These are phyloP conservation scores for Chiua sp. DNA, from an alignment of 1,284 basidiomycete genomes.

Conservation along the genomic window DNA sequence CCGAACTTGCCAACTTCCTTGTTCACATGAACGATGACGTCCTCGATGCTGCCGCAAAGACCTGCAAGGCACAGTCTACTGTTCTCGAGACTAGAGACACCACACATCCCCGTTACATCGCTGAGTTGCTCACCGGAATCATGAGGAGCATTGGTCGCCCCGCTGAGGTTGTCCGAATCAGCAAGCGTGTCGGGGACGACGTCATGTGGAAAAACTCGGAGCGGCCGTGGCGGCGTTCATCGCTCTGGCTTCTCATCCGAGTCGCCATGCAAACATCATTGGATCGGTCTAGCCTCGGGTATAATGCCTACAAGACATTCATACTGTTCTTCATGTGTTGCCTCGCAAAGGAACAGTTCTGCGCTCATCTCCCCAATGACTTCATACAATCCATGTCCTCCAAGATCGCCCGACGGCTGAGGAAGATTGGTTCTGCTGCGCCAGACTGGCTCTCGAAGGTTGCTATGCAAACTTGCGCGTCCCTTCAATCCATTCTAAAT, in stretches of 20 bases:
- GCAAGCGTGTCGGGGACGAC: conserved; percentile 41
- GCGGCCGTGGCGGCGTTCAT: conserved; percentile 41
- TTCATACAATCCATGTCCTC: conserved; percentile 28
- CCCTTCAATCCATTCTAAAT: conserved; percentile 8
- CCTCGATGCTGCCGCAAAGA: conserved; percentile 6
- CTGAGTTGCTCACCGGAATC: conserved; percentile 39
- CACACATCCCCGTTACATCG: conserved; percentile 37
- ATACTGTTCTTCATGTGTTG: conserved; percentile 44
- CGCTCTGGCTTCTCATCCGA: conserved; percentile 41
- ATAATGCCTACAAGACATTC: conserved; percentile 48
- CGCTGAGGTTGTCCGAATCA: conserved; percentile 26
- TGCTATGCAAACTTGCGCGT: conserved; percentile 1
- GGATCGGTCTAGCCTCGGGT: conserved; percentile 12
- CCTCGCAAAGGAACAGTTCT: conserved; percentile 31
- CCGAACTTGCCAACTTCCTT: conserved; percentile 35
- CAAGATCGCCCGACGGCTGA: conserved; percentile 40
- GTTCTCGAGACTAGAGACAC: conserved; percentile 33
- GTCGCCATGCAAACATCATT: conserved; percentile 47
- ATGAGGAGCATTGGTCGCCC: conserved; percentile 29
- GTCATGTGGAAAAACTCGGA: conserved; percentile 30
- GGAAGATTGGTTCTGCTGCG: conserved; percentile 35
- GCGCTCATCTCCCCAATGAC: conserved; percentile 32
- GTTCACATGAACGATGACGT: conserved; percentile 27
- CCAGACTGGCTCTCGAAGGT: conserved; percentile 6
- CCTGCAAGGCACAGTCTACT: conserved; percentile 6